Evolutionary conservation across 2,329 filamentous ascomycete genomes (phyloP).

Genomic region (Trichoderma hamatum): DNA sequence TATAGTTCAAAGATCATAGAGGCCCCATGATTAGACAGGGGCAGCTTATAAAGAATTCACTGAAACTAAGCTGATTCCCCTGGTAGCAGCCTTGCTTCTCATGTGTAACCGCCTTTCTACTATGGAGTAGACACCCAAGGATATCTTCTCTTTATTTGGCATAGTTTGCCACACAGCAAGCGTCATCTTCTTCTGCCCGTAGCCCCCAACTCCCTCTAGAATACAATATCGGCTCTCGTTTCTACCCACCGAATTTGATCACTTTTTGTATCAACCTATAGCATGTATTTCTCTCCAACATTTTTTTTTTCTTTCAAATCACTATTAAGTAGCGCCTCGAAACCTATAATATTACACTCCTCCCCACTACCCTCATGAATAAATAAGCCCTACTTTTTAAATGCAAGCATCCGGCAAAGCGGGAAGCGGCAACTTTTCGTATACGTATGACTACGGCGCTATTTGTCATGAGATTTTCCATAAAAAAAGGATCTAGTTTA

Average conservation of each 20-base stretch:
- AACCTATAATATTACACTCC: neutral
- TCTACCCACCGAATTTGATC: neutral
- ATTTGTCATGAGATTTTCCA: neutral
- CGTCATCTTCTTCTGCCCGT: neutral
- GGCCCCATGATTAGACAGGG: neutral
- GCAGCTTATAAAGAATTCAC: neutral
- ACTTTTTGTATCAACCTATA: neutral
- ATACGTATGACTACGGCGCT: neutral
- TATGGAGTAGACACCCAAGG: neutral
- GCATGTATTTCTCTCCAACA: neutral
- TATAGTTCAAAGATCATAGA: neutral
- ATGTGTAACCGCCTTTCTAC: neutral
- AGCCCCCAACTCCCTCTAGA: neutral
- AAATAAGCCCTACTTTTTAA: neutral
- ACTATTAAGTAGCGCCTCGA: neutral
- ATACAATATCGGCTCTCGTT: neutral
- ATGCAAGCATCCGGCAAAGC: neutral
- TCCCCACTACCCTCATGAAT: neutral
- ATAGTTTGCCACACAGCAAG: too few species aligned
- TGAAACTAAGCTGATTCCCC: neutral
- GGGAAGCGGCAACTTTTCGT: neutral
- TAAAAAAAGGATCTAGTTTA: too few species aligned
- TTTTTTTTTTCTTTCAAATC: neutral
- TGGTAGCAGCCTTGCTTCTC: neutral
- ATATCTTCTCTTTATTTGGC: neutral